Conservation (phyloP, 805 yeast genomes). For the Lipomyces spencermartinsiae region DNA sequence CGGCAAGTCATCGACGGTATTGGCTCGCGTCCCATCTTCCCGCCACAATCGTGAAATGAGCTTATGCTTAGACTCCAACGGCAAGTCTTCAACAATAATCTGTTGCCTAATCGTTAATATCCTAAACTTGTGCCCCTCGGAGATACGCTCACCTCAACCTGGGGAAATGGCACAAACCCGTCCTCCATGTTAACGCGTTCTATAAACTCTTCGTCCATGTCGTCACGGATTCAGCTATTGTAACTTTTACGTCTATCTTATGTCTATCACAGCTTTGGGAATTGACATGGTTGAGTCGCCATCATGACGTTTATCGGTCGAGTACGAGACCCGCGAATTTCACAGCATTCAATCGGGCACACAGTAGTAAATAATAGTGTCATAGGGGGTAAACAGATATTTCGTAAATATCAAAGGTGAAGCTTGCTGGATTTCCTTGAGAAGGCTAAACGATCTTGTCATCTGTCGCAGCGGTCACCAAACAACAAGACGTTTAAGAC, state of each 20-base stretch:
- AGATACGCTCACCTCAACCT: conserved; percentile 10
- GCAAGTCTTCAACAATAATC: conserved; percentile 27
- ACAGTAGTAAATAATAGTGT: too few relatives aligned
- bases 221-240: background rate
- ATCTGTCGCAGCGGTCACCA: too few relatives aligned
- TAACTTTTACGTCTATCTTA: background rate
- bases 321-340: too few relatives aligned
- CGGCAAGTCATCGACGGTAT: conserved; percentile 13
- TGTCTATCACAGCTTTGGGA: too few relatives aligned
- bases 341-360: too few relatives aligned
- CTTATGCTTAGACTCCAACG: conserved; percentile 30
- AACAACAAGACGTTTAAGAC: too few relatives aligned
- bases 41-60: conserved; percentile 26
- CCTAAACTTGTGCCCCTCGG: background rate
- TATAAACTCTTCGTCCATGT: conserved; percentile 7
- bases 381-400: too few relatives aligned
- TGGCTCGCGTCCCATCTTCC: conserved; percentile 22
- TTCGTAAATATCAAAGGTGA: too few relatives aligned
- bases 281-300: too few relatives aligned
- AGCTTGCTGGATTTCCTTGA: too few relatives aligned
- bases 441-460: too few relatives aligned
- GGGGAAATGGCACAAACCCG: conserved; percentile 21
- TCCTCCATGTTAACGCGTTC: conserved; percentile 13
- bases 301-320: too few relatives aligned
- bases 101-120: background rate